Evolutionary conservation across 768 basidiomycete genomes (phyloP), one percentile per base, ranked within the genome.

Genomic region (Leccinum fibrillosum): DNA sequence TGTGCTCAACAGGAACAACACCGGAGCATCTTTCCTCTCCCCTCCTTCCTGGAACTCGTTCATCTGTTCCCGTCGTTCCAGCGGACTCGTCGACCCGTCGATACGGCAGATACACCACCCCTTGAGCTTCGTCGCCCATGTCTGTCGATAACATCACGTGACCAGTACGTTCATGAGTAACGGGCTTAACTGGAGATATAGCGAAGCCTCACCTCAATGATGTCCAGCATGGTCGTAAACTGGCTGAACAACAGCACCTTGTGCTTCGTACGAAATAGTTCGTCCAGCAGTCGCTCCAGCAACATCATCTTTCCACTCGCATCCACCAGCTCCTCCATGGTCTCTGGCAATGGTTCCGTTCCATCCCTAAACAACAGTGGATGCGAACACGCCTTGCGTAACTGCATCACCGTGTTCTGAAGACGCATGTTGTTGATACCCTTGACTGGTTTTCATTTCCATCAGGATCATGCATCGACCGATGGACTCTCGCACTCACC

Each of bases 281-380:
- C 94, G 32, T 83, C 83, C 8, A 99, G 80, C 9, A 99, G 76
- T 6, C 94, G 84, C 61, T 98, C 91, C 1, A 99, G 82, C 2
- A 99, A 77, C 80, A 98, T 88, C 96, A 98, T 98, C 79, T 99
- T 99, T 17, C 97, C 97, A 56, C 90, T 93, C 1, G 86, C 85
- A 56, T 89, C 86, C 25, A 95, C 84, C 32, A 98, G 77, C 65
- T 94, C 86, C 25, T 90, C 86, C 63, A 90, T 85, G 39, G 95
- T 72, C 45, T 88, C 76, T 0, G 82, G 82, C 28, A 62, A 42
- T 7, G 32, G 54, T 28, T 64, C 60, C 26, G 53, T 35, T 4
- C 60, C 61, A 23, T 72, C 70, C 62, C 91, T 86, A 69, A 96
- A 95, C 6, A 94, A 74, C 77, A 90, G 90, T 0, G 95, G 94